Percentiles rank a stretch among this genome's conserved stretches.
These are phyloP conservation scores for Aspergillus aculeatinus DNA, from an alignment of 2,329 filamentous ascomycete genomes.

Conservation along the genomic window DNA sequence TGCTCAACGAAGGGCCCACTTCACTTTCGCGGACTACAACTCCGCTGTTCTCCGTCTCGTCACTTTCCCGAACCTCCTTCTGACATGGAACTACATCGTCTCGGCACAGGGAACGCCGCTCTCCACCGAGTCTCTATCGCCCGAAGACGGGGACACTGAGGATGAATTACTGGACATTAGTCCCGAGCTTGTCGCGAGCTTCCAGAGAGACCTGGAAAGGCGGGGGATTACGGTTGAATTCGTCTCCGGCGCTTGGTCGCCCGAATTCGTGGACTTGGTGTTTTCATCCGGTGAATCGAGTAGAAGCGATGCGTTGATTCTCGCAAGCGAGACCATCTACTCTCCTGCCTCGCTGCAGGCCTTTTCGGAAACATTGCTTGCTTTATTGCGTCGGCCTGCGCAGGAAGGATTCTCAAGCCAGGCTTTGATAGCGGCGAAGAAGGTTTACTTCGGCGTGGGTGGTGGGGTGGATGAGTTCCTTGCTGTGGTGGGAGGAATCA, in stretches of 20 bases:
- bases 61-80: constrained; percentile 60
- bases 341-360: constrained; percentile 53
- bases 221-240: constrained; percentile 53
- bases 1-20: constrained; percentile 37
- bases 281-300: constrained; percentile 32
- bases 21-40: constrained; percentile 65
- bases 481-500: constrained; percentile 29
- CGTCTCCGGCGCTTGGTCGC: constrained; percentile 61
- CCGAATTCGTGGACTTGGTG: constrained; percentile 46
- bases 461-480: constrained; percentile 63
- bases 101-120: constrained; percentile 8
- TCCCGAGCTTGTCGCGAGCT: constrained; percentile 46
- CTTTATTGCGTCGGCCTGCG: constrained; percentile 47
- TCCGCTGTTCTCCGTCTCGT: constrained; percentile 58
- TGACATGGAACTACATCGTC: constrained; percentile 50
- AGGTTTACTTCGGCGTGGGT: constrained; percentile 66
- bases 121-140: not conserved
- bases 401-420: constrained; percentile 32
- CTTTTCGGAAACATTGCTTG: constrained; percentile 57
- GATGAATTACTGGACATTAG: constrained; percentile 51
- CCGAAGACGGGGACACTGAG: constrained; percentile 20
- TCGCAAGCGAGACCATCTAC: constrained; percentile 67
- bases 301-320: constrained; percentile 48
- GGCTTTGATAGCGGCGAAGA: constrained; percentile 62
- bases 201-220: constrained; percentile 43